These are phyloP conservation scores for Russula compacta DNA, from an alignment of 768 basidiomycete genomes.

Conservation along the genomic window DNA sequence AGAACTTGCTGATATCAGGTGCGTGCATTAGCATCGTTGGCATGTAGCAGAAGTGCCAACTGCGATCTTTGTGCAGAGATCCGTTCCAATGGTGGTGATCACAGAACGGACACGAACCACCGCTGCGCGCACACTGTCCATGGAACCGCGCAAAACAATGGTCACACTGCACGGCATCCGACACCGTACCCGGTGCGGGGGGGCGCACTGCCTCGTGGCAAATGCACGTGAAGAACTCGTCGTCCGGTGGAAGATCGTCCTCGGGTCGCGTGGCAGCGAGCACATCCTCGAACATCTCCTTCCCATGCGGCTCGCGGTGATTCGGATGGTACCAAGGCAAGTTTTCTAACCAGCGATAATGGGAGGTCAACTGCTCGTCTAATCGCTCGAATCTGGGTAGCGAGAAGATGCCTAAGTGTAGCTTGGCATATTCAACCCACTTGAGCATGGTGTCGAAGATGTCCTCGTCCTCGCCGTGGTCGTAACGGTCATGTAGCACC, in stretches of 20 bases:
- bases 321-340: conserved; percentile 74
- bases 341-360: conserved; percentile 63
- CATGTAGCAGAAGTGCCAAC: conserved; percentile 76
- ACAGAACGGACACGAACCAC: conserved; percentile 88
- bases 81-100: conserved; percentile 91
- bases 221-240: conserved; percentile 82
- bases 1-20: conserved; percentile 71
- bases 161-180: conserved; percentile 86
- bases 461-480: conserved; percentile 46
- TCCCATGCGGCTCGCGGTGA: conserved; percentile 55
- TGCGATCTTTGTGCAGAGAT: conserved; percentile 70
- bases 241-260: conserved; percentile 68
- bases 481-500: conserved; percentile 57
- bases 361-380: conserved; percentile 54
- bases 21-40: conserved; percentile 61
- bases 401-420: conserved; percentile 64
- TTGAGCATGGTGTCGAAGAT: conserved; percentile 63
- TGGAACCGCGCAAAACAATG: conserved; percentile 85
- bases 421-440: conserved; percentile 64
- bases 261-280: conserved; percentile 64
- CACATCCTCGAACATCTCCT: conserved; percentile 64
- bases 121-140: conserved; percentile 74
- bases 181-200: conserved; percentile 61
- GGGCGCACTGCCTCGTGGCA: conserved; percentile 70
- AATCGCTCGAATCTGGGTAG: conserved; percentile 67